These are phyloP conservation scores for Verticillium nubilum DNA, from an alignment of 2,329 filamentous ascomycete species.

Conservation along the genomic window DNA sequence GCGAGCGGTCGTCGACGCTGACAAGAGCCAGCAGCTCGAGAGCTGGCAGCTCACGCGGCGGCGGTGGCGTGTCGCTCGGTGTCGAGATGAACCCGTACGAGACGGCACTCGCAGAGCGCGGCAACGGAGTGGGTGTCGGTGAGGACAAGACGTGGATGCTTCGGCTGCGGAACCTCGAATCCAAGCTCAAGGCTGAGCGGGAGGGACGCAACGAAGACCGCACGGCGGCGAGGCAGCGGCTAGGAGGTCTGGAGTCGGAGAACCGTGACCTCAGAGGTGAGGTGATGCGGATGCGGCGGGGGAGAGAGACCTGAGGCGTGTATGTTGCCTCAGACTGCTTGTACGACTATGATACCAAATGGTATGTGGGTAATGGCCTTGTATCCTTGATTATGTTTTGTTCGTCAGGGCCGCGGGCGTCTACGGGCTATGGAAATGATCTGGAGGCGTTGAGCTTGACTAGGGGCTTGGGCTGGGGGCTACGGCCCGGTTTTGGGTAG, in stretches of 20 bases:
- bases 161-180: constrained; percentile 79
- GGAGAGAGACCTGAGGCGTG: constrained; percentile 5
- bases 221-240: constrained; percentile 71
- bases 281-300: constrained; percentile 37
- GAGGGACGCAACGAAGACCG: constrained; percentile 83
- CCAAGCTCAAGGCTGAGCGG: constrained; percentile 81
- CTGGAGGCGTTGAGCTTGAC: neutral
- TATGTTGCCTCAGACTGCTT: too few species aligned
- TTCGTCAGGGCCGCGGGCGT: neutral
- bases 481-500: neutral
- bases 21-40: constrained; percentile 22
- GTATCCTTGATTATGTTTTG: neutral
- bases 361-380: too few species aligned
- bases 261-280: constrained; percentile 64
- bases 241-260: constrained; percentile 71
- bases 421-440: neutral
- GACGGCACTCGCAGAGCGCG: constrained; percentile 24
- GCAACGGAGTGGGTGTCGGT: constrained; percentile 10
- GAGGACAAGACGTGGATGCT: constrained; percentile 77
- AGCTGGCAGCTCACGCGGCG: constrained; percentile 3
- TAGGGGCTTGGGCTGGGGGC: neutral
- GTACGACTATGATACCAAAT: too few species aligned
- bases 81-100: constrained; percentile 9
- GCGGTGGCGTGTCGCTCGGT: neutral
- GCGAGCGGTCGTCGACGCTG: constrained; percentile 18